phyloP scores from a whole-genome alignment of 345 rosid species.

The Eutrema yunnanense region DNA sequence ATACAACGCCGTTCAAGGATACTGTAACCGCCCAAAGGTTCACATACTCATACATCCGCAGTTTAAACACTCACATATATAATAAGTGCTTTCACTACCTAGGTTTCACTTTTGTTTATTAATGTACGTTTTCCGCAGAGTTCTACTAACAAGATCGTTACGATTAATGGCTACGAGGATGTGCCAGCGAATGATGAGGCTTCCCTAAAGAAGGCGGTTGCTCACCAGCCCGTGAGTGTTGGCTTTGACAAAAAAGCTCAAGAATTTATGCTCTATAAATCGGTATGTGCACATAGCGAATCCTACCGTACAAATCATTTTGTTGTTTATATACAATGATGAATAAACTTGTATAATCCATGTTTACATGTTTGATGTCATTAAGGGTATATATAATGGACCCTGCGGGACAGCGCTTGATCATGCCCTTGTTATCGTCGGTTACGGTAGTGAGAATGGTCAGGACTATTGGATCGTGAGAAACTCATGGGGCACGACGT shows the following conservation, averaged over 20 bases:
- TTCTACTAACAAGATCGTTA: background rate
- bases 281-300: conserved; percentile 11
- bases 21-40: conserved; percentile 43
- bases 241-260: conserved; percentile 9
- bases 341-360: background rate
- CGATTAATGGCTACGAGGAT: conserved; percentile 13
- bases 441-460: conserved; percentile 76
- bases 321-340: background rate
- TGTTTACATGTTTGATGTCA: conserved; percentile 4
- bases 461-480: conserved; percentile 67
- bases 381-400: conserved; percentile 62
- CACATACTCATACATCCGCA: background rate
- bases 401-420: conserved; percentile 62
- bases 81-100: background rate
- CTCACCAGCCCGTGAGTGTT: conserved; percentile 29
- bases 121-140: background rate
- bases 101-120: background rate
- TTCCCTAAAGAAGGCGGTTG: conserved; percentile 10
- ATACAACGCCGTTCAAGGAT: conserved; percentile 3
- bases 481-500: conserved; percentile 73
- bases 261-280: conserved; percentile 19
- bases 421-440: conserved; percentile 77
- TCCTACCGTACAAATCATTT: background rate
- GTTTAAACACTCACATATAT: background rate
- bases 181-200: conserved; percentile 7